Percentiles rank a stretch among this genome's conserved stretches.
Evolutionary conservation across 495 filamentous ascomycete species (phyloP).

Genomic region (Usnea hakonensis): DNA sequence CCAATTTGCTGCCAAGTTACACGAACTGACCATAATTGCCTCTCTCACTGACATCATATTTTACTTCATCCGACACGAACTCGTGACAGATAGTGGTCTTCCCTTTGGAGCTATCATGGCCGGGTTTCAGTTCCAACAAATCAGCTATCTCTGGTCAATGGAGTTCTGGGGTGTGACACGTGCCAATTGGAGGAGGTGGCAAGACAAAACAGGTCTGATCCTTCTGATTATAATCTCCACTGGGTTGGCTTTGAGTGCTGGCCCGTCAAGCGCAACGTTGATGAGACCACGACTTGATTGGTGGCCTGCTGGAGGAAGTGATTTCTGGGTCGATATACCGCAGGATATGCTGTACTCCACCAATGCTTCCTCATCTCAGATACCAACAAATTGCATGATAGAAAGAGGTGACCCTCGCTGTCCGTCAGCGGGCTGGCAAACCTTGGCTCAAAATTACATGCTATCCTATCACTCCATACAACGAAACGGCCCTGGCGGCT

Average conservation of each 20-base stretch:
- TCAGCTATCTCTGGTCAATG: constrained; percentile 25
- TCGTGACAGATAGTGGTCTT: constrained; percentile 8
- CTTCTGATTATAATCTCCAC: constrained; percentile 4
- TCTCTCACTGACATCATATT: constrained; percentile 23
- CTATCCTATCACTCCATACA: constrained; percentile 1
- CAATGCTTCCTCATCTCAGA: constrained; percentile 3
- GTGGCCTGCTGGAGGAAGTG: constrained; percentile 23
- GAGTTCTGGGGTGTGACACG: constrained; percentile 19
- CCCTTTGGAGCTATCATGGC: constrained; percentile 22
- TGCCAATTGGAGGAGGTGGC: constrained; percentile 1
- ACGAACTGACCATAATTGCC: constrained; percentile 23
- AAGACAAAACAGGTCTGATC: neutral
- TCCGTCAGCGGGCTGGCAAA: constrained; percentile 10
- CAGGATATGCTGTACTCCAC: constrained; percentile 17
- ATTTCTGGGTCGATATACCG: constrained; percentile 22
- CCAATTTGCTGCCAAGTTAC: constrained; percentile 26
- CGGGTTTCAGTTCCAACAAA: constrained; percentile 19
- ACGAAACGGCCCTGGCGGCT: neutral
- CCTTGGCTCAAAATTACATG: constrained; percentile 4
- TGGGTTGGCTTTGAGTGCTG: constrained; percentile 15
- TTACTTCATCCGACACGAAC: constrained; percentile 16
- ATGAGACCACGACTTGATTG: constrained; percentile 20
- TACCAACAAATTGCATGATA: constrained; percentile 7
- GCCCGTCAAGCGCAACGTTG: constrained; percentile 23
- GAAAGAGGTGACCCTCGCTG: constrained; percentile 5